These are phyloP conservation scores for Agrocybe chaxingu DNA, from an alignment of 768 basidiomycete species.

Conservation along the genomic window DNA sequence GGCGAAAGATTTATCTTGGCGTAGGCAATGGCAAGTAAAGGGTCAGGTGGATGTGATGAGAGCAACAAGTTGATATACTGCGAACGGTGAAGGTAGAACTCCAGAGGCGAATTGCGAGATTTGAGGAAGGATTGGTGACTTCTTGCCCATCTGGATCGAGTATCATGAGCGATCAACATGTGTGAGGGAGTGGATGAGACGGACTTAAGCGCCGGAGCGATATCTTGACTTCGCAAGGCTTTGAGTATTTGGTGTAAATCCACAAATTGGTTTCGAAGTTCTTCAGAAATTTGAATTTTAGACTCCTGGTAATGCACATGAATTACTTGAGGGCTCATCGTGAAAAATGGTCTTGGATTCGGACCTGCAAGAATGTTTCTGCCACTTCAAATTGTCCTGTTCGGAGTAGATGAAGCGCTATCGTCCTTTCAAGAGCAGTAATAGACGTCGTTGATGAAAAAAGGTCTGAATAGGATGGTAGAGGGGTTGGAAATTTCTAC, in stretches of 20 bases:
- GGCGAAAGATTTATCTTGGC: constrained; percentile 62
- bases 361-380: constrained; percentile 69
- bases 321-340: not conserved
- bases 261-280: constrained; percentile 44
- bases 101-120: constrained; percentile 72
- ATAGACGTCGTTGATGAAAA: constrained; percentile 62
- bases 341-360: constrained; percentile 14
- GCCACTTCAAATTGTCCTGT: constrained; percentile 81
- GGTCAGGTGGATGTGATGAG: constrained; percentile 55
- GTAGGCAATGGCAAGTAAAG: constrained; percentile 66
- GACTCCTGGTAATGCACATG: constrained; percentile 53
- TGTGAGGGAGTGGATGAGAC: constrained; percentile 3
- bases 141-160: constrained; percentile 68
- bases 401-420: constrained; percentile 75
- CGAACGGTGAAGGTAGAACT: constrained; percentile 88
- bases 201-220: constrained; percentile 76
- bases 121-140: constrained; percentile 64
- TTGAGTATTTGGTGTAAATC: constrained; percentile 72
- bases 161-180: not conserved
- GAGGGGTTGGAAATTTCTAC: constrained; percentile 55
- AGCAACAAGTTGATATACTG: constrained; percentile 82
- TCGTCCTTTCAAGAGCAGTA: constrained; percentile 61
- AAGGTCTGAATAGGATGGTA: constrained; percentile 66
- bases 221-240: constrained; percentile 61
- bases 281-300: constrained; percentile 43